Evolutionary conservation across 495 filamentous ascomycete species (phyloP), one percentile per base, ranked within the genome.

Genomic region (Talaromyces proteolyticus): DNA sequence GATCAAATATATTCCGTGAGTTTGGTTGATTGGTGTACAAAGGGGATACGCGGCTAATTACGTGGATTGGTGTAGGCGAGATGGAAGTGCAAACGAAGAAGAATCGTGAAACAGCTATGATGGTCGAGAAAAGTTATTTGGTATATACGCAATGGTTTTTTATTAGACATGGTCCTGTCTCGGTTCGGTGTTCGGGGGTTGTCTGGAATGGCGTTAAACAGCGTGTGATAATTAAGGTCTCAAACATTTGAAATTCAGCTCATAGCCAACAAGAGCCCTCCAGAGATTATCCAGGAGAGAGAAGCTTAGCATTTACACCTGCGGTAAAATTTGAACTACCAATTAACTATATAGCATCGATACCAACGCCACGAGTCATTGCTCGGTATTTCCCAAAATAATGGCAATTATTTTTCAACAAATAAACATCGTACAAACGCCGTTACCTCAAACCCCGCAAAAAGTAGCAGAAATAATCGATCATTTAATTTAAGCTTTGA

Each of bases 1-100:
- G 29, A 72, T 84, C 37, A 79, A 79, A 62, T 88, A 87, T 51
- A 82, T 89, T 38, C 86, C 87, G 68, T 74, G 62, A 39, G 72
- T 67, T 21, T 16, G 20, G n/a, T n/a, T n/a, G n/a, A n/a, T n/a
- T n/a, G n/a, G n/a, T n/a, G n/a, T n/a, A 14, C 8, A 34, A 34
- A 34, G 29, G 14, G 14, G 4, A 34, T 2, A 12, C 5, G 14
- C 2, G 29, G 29, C 29, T 34, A 4, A 34, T 34, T n/a, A 34
- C 8, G 29, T 34, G 1, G 29, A 34, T 34, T 16, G n/a, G 38
- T 53, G 10, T 44, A 76, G 73, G 50, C 61, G 75, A 49, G 75
- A 78, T 59, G 75, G 75, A 52, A 76, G 70, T 47, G 74, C 67
- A 23, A 68, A 67, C 36, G 74, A 78, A 51, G 75, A 78, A 43